phyloP scores from a whole-genome alignment of 2,329 filamentous ascomycete species.

The Paraphaeosphaeria minitans region DNA sequence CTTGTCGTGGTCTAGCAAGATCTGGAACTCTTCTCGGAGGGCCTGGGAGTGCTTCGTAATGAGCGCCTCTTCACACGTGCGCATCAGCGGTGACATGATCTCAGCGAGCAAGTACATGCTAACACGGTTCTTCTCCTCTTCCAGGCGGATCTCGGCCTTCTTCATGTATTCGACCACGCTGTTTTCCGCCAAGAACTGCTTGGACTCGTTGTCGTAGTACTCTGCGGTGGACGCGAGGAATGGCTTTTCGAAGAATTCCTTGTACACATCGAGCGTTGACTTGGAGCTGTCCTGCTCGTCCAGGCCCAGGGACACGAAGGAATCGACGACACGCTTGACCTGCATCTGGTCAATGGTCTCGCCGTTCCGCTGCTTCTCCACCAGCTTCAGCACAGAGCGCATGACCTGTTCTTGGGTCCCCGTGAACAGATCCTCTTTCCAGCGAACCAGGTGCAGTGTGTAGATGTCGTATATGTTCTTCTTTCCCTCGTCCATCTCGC shows the following conservation, averaged over 20 bases:
- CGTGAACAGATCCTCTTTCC: constrained; percentile 89
- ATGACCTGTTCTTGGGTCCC: constrained; percentile 87
- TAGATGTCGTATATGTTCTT: constrained; percentile 99
- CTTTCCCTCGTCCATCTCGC: constrained; percentile 98
- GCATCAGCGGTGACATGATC: constrained; percentile 82
- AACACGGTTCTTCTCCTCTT: constrained; percentile 94
- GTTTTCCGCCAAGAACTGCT: constrained; percentile 93
- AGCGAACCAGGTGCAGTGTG: constrained; percentile 92
- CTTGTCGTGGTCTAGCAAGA: constrained; percentile 89
- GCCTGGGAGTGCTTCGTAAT: constrained; percentile 86
- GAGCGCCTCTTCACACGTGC: constrained; percentile 83
- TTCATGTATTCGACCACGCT: constrained; percentile 99
- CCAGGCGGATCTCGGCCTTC: constrained; percentile 87
- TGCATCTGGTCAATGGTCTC: constrained; percentile 97
- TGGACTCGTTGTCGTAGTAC: constrained; percentile 92
- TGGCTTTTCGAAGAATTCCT: constrained; percentile 87
- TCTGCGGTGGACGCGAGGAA: constrained; percentile 82
- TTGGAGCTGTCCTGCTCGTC: constrained; percentile 93
- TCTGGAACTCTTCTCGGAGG: constrained; percentile 94
- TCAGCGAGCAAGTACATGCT: constrained; percentile 89
- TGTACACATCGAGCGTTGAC: constrained; percentile 93
- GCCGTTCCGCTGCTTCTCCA: constrained; percentile 95
- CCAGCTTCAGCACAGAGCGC: constrained; percentile 89
- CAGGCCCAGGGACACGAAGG: constrained; percentile 89
- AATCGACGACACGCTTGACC: constrained; percentile 96